Base-by-base conservation (phyloP, 805 yeast genomes). In the Phaffomyces antillensis region DNA sequence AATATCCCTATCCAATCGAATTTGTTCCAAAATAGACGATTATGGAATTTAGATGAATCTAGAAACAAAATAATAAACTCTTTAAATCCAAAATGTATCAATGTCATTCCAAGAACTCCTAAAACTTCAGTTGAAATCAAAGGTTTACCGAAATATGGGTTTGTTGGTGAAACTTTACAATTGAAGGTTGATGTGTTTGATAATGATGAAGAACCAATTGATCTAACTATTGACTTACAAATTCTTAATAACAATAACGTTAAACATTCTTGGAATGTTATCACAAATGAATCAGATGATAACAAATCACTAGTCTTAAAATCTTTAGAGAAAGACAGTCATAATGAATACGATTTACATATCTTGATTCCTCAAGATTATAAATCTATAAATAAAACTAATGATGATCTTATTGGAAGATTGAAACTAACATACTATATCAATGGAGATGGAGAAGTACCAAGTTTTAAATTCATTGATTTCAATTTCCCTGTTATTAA, bases 101-200 rank as follows among this genome's bases (percentile, higher is more conserved):
- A 64, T 33, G 59, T 69, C 4, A 52, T 68, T 8, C 75, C 77
- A 15, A 63, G 69, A 40, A 53, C 63, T 3, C 77, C 77, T 7
- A 53, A 62, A 4, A 57, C 66, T 0, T 56, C 51, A 17, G 53
- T 66, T 5, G 38, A 39, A 0, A 42, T 68, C 7, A 51, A 49
- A 2, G 49, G 58, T 18, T 41, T 58, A 0, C 60, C 63, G 7
- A 45, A 47, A 5, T 26, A 32, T 37, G 66, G 62, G 1, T 58
- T 59, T 37, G 52, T 55, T 28, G 70, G 71, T 11, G 70, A 70
- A 44, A 48, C 40, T 0, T 51, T 63, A 20, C 53, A 55, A 1
- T 23, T 61, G 13, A 44, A 41, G 0, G 20, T 71, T 1, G 42
- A 43, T 10, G 45, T 70, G 6, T 31, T 45, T 10, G 68, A 67